A percentile compares a stretch with the other conserved stretches of the same genome.
Evolutionary conservation across 257 asterid species (phyloP).

Genomic region (Leptodermis oblonga): DNA sequence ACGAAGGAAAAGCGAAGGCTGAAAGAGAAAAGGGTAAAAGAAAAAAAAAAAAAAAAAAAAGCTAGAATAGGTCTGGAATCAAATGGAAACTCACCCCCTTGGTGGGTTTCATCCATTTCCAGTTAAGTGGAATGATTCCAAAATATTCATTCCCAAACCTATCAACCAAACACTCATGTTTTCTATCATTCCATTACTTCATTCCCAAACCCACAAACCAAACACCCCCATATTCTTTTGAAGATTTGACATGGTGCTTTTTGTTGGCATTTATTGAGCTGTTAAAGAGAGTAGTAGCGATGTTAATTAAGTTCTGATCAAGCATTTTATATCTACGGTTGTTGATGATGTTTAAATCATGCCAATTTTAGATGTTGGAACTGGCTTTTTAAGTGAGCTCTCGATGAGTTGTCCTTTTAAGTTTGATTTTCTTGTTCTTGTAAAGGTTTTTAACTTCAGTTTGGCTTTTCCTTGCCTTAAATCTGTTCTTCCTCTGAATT

Average conservation of each 20-base stretch:
- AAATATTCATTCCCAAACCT: too few species aligned
- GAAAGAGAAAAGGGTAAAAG: too few species aligned
- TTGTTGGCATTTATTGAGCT: background rate
- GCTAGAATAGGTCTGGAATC: too few species aligned
- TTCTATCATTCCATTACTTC: too few species aligned
- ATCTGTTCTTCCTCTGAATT: background rate
- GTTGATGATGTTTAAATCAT: background rate
- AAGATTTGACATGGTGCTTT: background rate
- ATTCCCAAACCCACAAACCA: too few species aligned
- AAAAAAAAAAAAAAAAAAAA: too few species aligned
- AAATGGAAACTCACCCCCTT: too few species aligned
- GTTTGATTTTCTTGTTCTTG: background rate
- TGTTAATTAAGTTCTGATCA: background rate
- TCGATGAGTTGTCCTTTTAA: background rate
- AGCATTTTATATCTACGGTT: background rate
- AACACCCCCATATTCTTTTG: too few species aligned
- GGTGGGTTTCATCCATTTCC: too few species aligned
- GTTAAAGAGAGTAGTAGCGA: background rate
- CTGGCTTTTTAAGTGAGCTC: background rate
- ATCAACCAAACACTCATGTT: too few species aligned
- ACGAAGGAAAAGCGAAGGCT: too few species aligned
- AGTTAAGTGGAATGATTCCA: too few species aligned
- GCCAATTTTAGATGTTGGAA: background rate
- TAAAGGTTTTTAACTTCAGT: background rate
- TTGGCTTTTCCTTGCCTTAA: background rate